A percentile compares a stretch with the other conserved stretches of the same genome.
These are phyloP conservation scores for Trichosanthes truncata DNA, from an alignment of 306 rosid genomes.

Conservation along the genomic window DNA sequence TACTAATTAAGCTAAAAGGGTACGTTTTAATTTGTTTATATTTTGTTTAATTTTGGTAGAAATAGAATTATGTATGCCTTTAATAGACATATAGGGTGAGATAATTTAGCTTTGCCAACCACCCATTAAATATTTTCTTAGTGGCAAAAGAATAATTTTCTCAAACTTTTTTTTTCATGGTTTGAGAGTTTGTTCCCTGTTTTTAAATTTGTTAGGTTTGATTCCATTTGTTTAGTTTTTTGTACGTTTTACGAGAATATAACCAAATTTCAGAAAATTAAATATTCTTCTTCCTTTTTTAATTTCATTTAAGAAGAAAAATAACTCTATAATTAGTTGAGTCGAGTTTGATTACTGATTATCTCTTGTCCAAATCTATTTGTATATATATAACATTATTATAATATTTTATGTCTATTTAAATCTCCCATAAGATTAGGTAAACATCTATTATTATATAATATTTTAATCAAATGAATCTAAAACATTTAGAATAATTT, in stretches of 20 bases:
- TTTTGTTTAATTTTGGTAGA: background rate
- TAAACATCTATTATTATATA: background rate
- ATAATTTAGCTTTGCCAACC: background rate
- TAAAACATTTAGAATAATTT: background rate
- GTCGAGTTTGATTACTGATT: background rate
- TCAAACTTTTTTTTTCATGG: background rate
- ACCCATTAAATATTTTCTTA: constrained; percentile 6
- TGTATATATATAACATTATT: background rate
- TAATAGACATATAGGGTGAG: constrained; percentile 7
- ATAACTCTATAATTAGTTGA: background rate
- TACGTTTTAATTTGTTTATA: background rate
- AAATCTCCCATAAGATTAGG: background rate
- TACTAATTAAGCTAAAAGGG: background rate
- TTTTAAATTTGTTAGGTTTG: background rate
- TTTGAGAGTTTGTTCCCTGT: constrained; percentile 1
- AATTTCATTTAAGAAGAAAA: background rate
- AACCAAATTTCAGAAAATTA: background rate
- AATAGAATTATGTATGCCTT: background rate
- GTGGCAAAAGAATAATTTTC: constrained; percentile 3
- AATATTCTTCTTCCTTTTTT: background rate
- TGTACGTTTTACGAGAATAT: background rate
- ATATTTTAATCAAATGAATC: background rate
- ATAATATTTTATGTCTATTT: background rate
- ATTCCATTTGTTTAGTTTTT: background rate
- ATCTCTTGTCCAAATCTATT: background rate